Base-by-base conservation (phyloP, 345 rosid species). In the Acer yangbiense region DNA sequence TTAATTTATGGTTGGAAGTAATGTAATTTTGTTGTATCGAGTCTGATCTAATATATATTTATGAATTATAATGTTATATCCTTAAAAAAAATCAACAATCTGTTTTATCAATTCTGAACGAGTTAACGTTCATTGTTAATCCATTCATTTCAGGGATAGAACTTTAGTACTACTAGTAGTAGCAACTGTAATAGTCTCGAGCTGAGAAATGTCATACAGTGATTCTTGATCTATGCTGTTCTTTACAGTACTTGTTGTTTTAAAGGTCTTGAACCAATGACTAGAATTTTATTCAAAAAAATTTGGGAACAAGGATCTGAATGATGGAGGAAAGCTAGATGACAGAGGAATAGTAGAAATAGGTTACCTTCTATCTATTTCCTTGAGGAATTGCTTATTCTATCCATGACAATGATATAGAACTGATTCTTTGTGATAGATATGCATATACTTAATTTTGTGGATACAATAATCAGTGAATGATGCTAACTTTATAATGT, bases 401-500 rank as follows among this genome's bases (percentile, higher is more conserved):
- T 29, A 12, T 52, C 39, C 20, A 10, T 25, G 23, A 39, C 43
- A 20, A 48, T n/a, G 4, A 25, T 61, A 50, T 50, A 4, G 6
- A 61, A 25, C 21, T n/a, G 17, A 60, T n/a, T 43, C 2, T 69
- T 35, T 7, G 63, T n/a, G 64, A 60, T 58, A 58, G 63, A 2
- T 60, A 41, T 73, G 58, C 68, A 35, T 39, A 50, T 32, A 14
- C 21, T 65, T 17, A 18, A 20, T 29, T 62, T 46, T 25, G 7
- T 60, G 8, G 50, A 16, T 41, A 12, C n/a, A 77, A 32, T 66
- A 29, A 23, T 67, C 16, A 39, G 52, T 64, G 17, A 21, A 70
- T 54, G 73, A 67, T 73, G 65, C 73, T 80, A 68, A 80, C 69
- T 23, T 64, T 83, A 29, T 54, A 67, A 29, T 76, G 69, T 43